Evolutionary conservation across 2,329 filamentous ascomycete genomes (phyloP).

Genomic region (Alternaria postmessia): DNA sequence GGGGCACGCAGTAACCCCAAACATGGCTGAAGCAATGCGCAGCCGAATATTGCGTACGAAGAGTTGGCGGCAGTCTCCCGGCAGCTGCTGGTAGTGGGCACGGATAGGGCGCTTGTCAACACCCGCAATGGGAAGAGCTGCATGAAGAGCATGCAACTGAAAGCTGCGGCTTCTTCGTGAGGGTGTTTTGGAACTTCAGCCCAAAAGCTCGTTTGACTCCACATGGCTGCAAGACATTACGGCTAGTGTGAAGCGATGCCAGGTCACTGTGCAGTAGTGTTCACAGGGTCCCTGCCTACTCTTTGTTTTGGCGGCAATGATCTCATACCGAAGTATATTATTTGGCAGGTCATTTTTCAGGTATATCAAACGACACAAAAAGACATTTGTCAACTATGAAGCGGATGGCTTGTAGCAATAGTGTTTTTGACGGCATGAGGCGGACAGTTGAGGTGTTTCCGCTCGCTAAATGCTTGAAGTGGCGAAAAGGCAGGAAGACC

Average conservation of each 20-base stretch:
- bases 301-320: slow-evolving; percentile 7
- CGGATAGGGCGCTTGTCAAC: slow-evolving; percentile 2
- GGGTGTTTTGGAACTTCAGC: slow-evolving; percentile 10
- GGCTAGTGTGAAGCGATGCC: slow-evolving; percentile 19
- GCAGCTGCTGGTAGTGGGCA: slow-evolving; percentile 4
- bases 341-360: neutral
- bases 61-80: slow-evolving; percentile 6
- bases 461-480: slow-evolving; percentile 9
- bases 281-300: slow-evolving; percentile 10
- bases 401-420: slow-evolving; percentile 1
- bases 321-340: slow-evolving; percentile 5
- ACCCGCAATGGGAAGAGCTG: slow-evolving; percentile 3
- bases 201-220: slow-evolving; percentile 13
- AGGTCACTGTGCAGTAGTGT: slow-evolving; percentile 25
- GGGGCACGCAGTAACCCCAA: slow-evolving; percentile 10
- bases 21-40: slow-evolving; percentile 7
- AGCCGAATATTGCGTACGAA: slow-evolving; percentile 7
- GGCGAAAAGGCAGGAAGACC: slow-evolving; percentile 9
- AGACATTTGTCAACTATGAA: slow-evolving; percentile 6
- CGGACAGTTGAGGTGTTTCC: slow-evolving; percentile 22
- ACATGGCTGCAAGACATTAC: slow-evolving; percentile 16
- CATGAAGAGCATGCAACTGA: slow-evolving; percentile 9
- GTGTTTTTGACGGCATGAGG: neutral
- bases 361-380: neutral
- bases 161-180: slow-evolving; percentile 8